These are phyloP conservation scores for Yueomyces sp. DNA, from an alignment of 805 yeast genomes.

Conservation along the genomic window DNA sequence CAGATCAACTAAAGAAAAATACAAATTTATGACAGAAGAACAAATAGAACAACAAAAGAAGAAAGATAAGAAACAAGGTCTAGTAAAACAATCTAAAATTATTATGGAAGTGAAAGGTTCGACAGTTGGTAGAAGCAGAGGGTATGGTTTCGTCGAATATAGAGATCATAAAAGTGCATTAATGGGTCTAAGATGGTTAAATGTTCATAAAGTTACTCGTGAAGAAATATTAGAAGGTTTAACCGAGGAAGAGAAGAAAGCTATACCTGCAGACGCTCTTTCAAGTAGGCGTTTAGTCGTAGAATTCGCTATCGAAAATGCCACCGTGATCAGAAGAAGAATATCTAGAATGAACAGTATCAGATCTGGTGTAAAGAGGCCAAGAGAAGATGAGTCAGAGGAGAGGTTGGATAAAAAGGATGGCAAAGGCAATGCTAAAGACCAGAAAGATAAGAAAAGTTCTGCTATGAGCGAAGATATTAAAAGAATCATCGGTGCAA, in stretches of 20 bases:
- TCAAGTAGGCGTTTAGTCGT: slow-evolving; percentile 69
- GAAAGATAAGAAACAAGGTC: slow-evolving; percentile 69
- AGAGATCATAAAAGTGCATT: slow-evolving; percentile 86
- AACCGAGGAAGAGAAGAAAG: slow-evolving; percentile 50
- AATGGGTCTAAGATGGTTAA: slow-evolving; percentile 95
- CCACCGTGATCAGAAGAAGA: slow-evolving; percentile 85
- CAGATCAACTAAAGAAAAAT: slow-evolving; percentile 63
- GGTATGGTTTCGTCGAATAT: slow-evolving; percentile 90
- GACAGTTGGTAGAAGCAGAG: slow-evolving; percentile 81
- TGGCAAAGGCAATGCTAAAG: slow-evolving; percentile 17
- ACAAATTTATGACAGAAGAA: slow-evolving; percentile 26
- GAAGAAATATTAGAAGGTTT: slow-evolving; percentile 64
- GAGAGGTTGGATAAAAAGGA: slow-evolving; percentile 10
- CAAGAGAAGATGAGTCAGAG: slow-evolving; percentile 13
- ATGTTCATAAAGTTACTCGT: slow-evolving; percentile 72
- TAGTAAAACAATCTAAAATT: slow-evolving; percentile 86
- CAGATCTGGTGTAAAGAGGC: slow-evolving; percentile 23
- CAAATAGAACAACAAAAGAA: slow-evolving; percentile 30
- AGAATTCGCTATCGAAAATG: slow-evolving; percentile 93
- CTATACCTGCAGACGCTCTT: slow-evolving; percentile 39
- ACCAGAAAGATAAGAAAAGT: slow-evolving; percentile 3
- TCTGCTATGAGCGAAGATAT: slow-evolving; percentile 39
- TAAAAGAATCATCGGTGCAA: slow-evolving; percentile 52
- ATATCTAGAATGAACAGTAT: slow-evolving; percentile 45
- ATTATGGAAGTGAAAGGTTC: slow-evolving; percentile 85